Base-by-base conservation (phyloP, 2,329 filamentous ascomycete genomes). In the Lachnellula hyalina region DNA sequence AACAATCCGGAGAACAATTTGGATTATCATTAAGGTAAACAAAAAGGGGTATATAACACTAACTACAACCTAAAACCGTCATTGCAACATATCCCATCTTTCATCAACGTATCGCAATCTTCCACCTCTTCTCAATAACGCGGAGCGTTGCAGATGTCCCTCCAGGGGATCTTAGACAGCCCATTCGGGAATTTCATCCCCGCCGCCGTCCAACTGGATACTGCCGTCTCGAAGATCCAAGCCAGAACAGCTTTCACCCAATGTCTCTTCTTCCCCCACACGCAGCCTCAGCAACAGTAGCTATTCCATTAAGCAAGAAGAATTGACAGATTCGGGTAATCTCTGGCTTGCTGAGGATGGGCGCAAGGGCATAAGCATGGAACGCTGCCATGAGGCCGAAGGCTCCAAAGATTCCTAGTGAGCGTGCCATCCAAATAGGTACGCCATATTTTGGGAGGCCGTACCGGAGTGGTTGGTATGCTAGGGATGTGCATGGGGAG, bases 341-440 rank as follows among this genome's bases (percentile, higher is more conserved):
- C 1, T 65, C 71, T 53, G 69, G 63, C 6, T 52, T 42, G 0
- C 61, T 61, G 0, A 74, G 52, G 25, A 74, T 66, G 4, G 72
- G 72, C 19, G 63, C 59, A 11, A 74, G 55, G 1, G 65, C 68
- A 58, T 72, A 73, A 6, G 72, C 64, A 50, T 75, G 73, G 55
- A 74, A 74, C 8, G 65, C 46, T 0, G 68, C 70, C 73, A 74
- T 74, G 12, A 74, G 56, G 17, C 52, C 58, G 51, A 75, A 75
- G 0, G 69, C 69, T 1, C 68, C 69, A 0, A 75, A 47, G 1
- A 74, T 66, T 1, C 73, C 73, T 4, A 68, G 46, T 0, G 67
- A 65, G 7, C 71, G 63, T 3, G 72, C 70, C 8, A 72, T 50
- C 0, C 60, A 38, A 4, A 65, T 52, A 5, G 72, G 69, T 1